Percentiles rank a stretch among this genome's conserved stretches.
phyloP scores from a whole-genome alignment of 306 rosid genomes.

The Gillenia trifoliata region DNA sequence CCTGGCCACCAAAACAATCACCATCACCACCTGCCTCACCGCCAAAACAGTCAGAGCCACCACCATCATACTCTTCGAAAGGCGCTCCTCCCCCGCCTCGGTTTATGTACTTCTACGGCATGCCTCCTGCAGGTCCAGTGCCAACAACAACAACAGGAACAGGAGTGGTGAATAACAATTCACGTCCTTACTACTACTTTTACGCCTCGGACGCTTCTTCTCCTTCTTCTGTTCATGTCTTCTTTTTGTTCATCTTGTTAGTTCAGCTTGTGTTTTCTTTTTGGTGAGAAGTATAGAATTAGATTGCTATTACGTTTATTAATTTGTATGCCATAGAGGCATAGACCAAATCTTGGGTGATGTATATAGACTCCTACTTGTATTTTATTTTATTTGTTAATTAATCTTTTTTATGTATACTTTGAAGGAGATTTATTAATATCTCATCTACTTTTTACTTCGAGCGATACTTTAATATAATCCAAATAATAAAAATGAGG shows the following conservation, averaged over 20 bases:
- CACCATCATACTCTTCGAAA: constrained; percentile 26
- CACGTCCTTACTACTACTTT: constrained; percentile 57
- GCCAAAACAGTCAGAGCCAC: constrained; percentile 1
- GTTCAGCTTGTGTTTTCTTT: constrained; percentile 24
- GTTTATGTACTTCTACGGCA: constrained; percentile 17
- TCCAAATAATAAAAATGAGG: background rate
- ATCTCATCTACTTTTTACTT: background rate
- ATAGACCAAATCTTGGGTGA: background rate
- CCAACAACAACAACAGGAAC: constrained; percentile 34
- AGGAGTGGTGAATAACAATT: constrained; percentile 40
- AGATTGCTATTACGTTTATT: no score
- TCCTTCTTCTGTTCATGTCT: constrained; percentile 14
- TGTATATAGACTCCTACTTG: background rate
- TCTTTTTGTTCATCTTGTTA: constrained; percentile 16
- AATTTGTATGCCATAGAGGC: background rate
- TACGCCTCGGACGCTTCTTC: constrained; percentile 50
- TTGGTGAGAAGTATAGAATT: constrained; percentile 10
- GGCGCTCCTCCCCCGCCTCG: constrained; percentile 49
- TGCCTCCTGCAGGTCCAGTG: constrained; percentile 40
- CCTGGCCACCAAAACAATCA: background rate
- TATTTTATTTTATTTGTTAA: background rate
- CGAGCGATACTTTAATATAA: no score
- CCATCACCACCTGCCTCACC: constrained; percentile 16
- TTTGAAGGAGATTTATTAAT: background rate
- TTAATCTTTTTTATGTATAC: no score